Conservation (phyloP, 192 early-diverging fungal genomes). For the Mortierella antarctica region DNA sequence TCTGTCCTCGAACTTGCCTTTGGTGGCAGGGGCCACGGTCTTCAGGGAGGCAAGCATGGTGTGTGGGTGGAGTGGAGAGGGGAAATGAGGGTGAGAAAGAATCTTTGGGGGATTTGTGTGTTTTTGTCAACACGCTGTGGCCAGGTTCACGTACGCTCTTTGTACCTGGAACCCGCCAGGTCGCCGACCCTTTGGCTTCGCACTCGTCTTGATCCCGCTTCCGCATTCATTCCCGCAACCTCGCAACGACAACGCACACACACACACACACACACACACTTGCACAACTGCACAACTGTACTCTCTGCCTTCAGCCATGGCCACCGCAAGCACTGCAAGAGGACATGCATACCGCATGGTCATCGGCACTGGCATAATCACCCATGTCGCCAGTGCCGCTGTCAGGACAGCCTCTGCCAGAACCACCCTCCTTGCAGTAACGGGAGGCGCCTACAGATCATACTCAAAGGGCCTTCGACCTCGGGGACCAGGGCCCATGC, state of each 20-base stretch:
- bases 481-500: conserved; percentile 69
- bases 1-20: conserved; percentile 36
- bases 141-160: not conserved
- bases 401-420: not conserved
- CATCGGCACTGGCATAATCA: not conserved
- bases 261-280: not conserved
- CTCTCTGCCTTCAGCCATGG: not conserved
- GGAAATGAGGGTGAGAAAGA: not conserved
- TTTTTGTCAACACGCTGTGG: too few relatives aligned
- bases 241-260: not conserved
- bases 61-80: conserved; percentile 3
- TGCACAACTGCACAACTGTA: not conserved
- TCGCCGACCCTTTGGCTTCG: not conserved
- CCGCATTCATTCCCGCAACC: too few relatives aligned
- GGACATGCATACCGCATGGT: not conserved
- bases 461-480: conserved; percentile 32
- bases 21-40: conserved; percentile 30
- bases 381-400: not conserved
- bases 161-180: not conserved
- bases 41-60: conserved; percentile 43
- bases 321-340: not conserved
- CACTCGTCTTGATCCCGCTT: not conserved
- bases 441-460: not conserved
- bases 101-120: not conserved
- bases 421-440: not conserved